A percentile compares a stretch with the other conserved stretches of the same genome.
phyloP scores from a whole-genome alignment of 2,329 filamentous ascomycete species.

The Fusarium coffeatum region DNA sequence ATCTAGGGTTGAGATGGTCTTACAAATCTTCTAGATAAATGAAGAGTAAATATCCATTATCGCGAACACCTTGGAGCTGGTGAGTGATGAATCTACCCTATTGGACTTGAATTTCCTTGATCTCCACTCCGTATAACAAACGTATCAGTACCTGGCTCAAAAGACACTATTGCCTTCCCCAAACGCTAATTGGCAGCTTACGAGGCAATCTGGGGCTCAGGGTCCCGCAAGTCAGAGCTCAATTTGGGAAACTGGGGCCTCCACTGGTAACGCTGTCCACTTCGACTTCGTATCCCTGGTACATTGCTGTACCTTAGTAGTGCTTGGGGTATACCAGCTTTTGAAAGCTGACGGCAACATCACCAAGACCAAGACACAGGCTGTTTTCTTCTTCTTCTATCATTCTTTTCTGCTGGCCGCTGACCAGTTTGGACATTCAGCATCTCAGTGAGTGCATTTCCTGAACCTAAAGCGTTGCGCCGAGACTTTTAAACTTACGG shows the following conservation, averaged over 20 bases:
- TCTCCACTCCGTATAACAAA: background rate
- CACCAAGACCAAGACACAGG: slow-evolving; percentile 19
- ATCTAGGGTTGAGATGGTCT: background rate
- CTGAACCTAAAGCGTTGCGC: background rate
- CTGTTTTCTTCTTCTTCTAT: slow-evolving; percentile 17
- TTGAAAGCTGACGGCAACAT: slow-evolving; percentile 27
- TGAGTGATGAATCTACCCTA: background rate
- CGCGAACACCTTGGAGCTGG: slow-evolving; percentile 16
- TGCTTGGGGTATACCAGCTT: slow-evolving; percentile 13
- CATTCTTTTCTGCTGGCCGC: background rate
- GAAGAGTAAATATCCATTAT: background rate
- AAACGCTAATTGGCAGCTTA: slow-evolving; percentile 19
- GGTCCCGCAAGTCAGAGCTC: slow-evolving; percentile 26
- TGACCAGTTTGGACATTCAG: background rate
- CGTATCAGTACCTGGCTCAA: slow-evolving; percentile 10
- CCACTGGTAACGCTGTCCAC: slow-evolving; percentile 43
- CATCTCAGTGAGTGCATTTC: background rate
- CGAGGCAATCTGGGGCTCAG: slow-evolving; percentile 17
- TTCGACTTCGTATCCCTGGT: slow-evolving; percentile 30
- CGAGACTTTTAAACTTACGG: slow-evolving; percentile 8
- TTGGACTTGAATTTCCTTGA: background rate
- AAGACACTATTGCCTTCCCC: slow-evolving; percentile 7
- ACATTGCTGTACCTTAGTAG: slow-evolving; percentile 8
- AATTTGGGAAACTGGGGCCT: slow-evolving; percentile 35
- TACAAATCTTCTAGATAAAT: background rate